Base-by-base conservation (phyloP, 192 early-diverging fungal species). In the Fimicolochytrium jonesii region DNA sequence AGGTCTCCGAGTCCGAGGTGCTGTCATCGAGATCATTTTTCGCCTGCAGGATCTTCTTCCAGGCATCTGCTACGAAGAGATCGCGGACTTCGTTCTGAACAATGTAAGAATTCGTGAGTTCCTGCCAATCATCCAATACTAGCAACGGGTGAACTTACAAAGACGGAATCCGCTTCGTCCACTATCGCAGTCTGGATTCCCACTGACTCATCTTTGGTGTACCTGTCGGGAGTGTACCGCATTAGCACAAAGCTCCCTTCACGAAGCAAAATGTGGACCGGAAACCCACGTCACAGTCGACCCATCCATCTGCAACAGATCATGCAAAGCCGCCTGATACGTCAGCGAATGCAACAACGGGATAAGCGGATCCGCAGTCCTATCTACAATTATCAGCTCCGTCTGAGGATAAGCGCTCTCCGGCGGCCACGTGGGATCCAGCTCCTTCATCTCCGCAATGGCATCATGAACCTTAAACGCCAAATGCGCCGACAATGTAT, bases 271-370 rank as follows among this genome's bases (percentile, higher is more conserved):
- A n/a, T n/a, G n/a, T n/a, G n/a, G n/a, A n/a, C n/a, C n/a, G n/a
- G n/a, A n/a, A n/a, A 36, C 55, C 46, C 84, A 89, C 11, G 69
- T 67, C 60, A 84, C 87, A 41, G 80, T 88, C 10, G 51, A 71
- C 26, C 87, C 79, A 42, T 87, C 84, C 17, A 88, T 71, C 10
- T 68, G 62, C 13, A 98, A 59, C 45, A 98, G 67, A 67, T 98
- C 94, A 43, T 90, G 82, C 22, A 86, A 83, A 86, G 93, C 93
- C 1, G 94, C 91, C 56, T 81, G 78, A 31, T 80, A 80, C n/a
- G 70, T 68, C 17, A 80, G 63, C 15, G 67, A 42, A 39, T 81
- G 78, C 10, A 81, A 17, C 25, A 78, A 37, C 3, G 78, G 65
- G 2, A 63, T 53, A n/a, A 64, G 33, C 26, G 36, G 25, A 58